Base-by-base conservation (phyloP, 2,329 filamentous ascomycete genomes). In the Beauveria australis region DNA sequence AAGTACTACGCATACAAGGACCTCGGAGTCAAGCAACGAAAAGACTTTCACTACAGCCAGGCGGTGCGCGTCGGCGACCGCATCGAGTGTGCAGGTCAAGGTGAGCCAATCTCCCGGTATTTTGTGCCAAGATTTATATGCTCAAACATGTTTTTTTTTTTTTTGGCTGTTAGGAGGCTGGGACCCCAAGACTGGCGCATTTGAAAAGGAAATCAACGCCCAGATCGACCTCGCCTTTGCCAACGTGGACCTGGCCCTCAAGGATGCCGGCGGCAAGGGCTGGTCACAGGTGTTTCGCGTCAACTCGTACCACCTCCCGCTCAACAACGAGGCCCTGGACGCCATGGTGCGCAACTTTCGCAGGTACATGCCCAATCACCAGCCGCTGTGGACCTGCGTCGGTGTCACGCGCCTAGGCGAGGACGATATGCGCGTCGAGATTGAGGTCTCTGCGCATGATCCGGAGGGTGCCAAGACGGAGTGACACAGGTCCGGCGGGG, bases 381-480 rank as follows among this genome's bases (percentile, higher is more conserved):
- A 76, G 63, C 81, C 81, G 0, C 71, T 81, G 1, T 82, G 79
- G 79, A 86, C 82, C 0, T 74, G 71, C 60, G 70, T 86, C 14
- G 81, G 78, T 0, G 82, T 86, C 1, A 65, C 71, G 1, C 65
- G 71, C 40, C 67, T 86, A 8, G 81, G 72, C 0, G 69, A 74
- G 61, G 74, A 77, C 37, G 76, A 74, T 41, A 86, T 86, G 83
- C 68, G 73, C 22, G 76, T 86, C 3, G 83, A 86, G 71, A 80
- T 86, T 67, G 83, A 86, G 69, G 81, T 83, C 8, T 71, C 73
- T 6, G 80, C 81, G 1, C 70, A 79, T 69, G 75, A 75, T 61
- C 67, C 65, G 0, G 74, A 78, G 40, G 30, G 30, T 12, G 30
- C 5, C 12, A 33, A 33, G 12, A 33, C 4, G 30, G 30, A 5